Evolutionary conservation across 2,329 filamentous ascomycete species (phyloP).

Genomic region (Fusarium transvaalense): DNA sequence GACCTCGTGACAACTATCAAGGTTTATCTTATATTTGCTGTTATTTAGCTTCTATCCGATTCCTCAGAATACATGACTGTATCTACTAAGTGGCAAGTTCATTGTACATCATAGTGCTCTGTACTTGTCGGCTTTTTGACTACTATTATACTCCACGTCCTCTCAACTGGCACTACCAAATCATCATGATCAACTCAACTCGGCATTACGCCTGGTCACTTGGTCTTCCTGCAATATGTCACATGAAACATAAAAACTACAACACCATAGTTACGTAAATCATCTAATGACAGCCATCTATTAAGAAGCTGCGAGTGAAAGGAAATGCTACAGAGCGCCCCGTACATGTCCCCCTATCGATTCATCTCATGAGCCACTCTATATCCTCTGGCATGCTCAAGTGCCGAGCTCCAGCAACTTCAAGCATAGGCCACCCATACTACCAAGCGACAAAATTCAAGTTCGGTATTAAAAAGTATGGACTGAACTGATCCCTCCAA

Average conservation of each 20-base stretch:
- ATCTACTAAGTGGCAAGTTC: not conserved
- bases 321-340: constrained; percentile 47
- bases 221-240: not conserved
- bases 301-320: constrained; percentile 46
- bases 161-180: not conserved
- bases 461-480: constrained; percentile 55
- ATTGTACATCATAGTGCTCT: not conserved
- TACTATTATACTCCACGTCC: not conserved
- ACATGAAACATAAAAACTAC: not conserved
- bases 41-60: too few species aligned
- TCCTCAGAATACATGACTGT: not conserved
- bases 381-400: constrained; percentile 36
- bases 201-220: not conserved
- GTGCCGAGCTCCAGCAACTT: constrained; percentile 36
- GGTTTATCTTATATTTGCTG: too few species aligned
- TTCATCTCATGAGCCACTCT: constrained; percentile 43
- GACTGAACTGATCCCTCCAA: constrained; percentile 54
- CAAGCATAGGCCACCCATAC: constrained; percentile 37
- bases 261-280: constrained; percentile 12
- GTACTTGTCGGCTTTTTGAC: not conserved
- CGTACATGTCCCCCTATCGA: constrained; percentile 42
- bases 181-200: not conserved
- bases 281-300: constrained; percentile 48
- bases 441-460: constrained; percentile 48
- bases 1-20: not conserved